Evolutionary conservation across 352 stramenopile species (phyloP), one percentile per base, ranked within the genome.

Genomic region (Globisporangium recalcitrans): DNA sequence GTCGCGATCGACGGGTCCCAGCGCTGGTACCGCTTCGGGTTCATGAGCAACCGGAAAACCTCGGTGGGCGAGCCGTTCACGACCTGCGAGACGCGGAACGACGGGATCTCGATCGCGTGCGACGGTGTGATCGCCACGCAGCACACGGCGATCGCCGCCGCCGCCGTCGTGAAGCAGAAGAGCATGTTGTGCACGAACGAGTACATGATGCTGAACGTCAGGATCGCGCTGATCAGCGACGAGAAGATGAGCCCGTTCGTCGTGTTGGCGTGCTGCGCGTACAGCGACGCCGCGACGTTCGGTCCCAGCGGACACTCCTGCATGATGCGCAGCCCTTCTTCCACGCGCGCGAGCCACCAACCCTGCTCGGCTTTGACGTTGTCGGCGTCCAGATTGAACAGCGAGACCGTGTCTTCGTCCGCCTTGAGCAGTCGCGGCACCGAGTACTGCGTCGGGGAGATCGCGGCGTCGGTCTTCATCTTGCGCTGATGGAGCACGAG

Each of bases 151-250:
- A 95, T 72, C 1, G 86, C 81, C 9, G 71, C 74, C 1, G 77
- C 60, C n/a, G 86, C 86, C 11, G 75, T 90, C 32, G 77, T 44
- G 60, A 93, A 91, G 66, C 81, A 89, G 24, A 93, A 38, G 27
- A 95, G 72, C 84, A 91, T 90, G 53, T 93, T 92, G 69, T 72
- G 71, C 24, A 88, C 72, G 62, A 91, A 91, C 54, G 86, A 95
- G 63, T 90, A 92, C 78, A 91, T 90, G 73, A 86, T 90, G 64
- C 82, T 93, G 64, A 95, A 95, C 58, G 81, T 82, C 16, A 95
- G 69, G 26, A 87, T 69, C 1, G 86, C 84, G 42, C 80, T 83
- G 44, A 90, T 60, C 11, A 76, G 29, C 6, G 82, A 87, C 49
- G 79, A 78, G 9, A 89, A 70, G n/a, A 93, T 67, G 34, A 95